Conservation (phyloP, 2,329 filamentous ascomycete genomes). For the Fusarium poae region DNA sequence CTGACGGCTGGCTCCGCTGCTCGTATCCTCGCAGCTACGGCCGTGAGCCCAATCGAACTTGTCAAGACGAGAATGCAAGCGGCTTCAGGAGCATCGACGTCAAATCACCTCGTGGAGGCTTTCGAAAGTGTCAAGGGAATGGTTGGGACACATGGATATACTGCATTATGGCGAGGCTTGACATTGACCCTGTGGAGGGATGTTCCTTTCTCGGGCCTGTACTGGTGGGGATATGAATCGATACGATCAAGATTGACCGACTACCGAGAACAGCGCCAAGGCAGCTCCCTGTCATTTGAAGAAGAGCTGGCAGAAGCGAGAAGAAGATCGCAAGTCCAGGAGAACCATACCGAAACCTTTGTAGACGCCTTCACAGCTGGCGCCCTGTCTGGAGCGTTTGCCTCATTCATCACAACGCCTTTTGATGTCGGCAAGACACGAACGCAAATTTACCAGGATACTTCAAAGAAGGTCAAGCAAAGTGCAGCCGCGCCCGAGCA, state of each 20-base stretch:
- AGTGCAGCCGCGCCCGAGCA: constrained; percentile 73
- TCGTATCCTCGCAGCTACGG: constrained; percentile 82
- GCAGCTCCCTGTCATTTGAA: constrained; percentile 54
- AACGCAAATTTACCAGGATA: constrained; percentile 83
- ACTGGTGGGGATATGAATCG: constrained; percentile 98
- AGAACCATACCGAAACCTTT: constrained; percentile 82
- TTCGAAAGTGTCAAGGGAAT: constrained; percentile 81
- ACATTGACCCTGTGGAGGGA: constrained; percentile 95
- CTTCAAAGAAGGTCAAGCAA: constrained; percentile 35
- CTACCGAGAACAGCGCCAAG: constrained; percentile 68
- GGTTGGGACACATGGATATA: constrained; percentile 81
- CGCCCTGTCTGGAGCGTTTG: constrained; percentile 83
- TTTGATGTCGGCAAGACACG: constrained; percentile 98
- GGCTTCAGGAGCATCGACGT: constrained; percentile 67
- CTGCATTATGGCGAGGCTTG: constrained; percentile 89
- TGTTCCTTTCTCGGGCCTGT: constrained; percentile 95
- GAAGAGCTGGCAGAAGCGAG: constrained; percentile 58
- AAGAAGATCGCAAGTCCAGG: constrained; percentile 71
- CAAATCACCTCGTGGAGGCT: constrained; percentile 83
- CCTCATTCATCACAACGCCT: constrained; percentile 90
- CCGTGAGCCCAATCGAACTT: constrained; percentile 92
- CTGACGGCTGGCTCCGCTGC: constrained; percentile 84
- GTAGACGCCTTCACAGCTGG: constrained; percentile 91
- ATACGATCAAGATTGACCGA: constrained; percentile 80
- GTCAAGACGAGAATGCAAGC: constrained; percentile 94